phyloP scores from a whole-genome alignment of 192 early-diverging fungal species.

The Chytriomyces confervae region DNA sequence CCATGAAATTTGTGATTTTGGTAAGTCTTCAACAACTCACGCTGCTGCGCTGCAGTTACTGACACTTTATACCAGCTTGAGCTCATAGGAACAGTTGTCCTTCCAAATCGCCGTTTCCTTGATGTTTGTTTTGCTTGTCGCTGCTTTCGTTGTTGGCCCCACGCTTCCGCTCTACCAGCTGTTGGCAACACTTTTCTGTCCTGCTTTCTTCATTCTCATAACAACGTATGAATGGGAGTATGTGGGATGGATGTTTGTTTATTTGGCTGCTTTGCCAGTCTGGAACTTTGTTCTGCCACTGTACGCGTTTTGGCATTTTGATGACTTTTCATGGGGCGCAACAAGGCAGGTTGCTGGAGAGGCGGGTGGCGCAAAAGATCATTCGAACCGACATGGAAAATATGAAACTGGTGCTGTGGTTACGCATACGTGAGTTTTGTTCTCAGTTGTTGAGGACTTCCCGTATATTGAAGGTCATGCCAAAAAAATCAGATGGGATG shows the following conservation, averaged over 20 bases:
- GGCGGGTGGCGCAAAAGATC: constrained; percentile 61
- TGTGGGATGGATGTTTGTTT: constrained; percentile 86
- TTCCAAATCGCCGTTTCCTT: constrained; percentile 87
- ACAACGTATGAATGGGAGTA: constrained; percentile 88
- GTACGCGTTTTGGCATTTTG: constrained; percentile 69
- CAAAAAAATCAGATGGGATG: too few relatives aligned
- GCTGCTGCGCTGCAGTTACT: constrained; percentile 53
- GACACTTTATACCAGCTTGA: constrained; percentile 56
- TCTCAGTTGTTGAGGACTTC: too few relatives aligned
- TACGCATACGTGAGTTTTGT: constrained; percentile 31
- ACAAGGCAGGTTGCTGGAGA: constrained; percentile 60
- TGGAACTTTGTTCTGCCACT: constrained; percentile 90
- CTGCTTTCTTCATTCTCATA: constrained; percentile 87
- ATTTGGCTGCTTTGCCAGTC: constrained; percentile 77
- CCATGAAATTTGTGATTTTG: constrained; percentile 85
- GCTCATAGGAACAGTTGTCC: constrained; percentile 86
- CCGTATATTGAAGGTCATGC: too few relatives aligned
- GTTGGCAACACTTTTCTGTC: constrained; percentile 78
- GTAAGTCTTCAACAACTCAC: constrained; percentile 39
- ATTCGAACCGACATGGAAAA: constrained; percentile 57
- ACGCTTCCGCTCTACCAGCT: constrained; percentile 79
- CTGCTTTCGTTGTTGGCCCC: constrained; percentile 52
- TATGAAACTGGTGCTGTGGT: constrained; percentile 44
- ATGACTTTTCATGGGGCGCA: constrained; percentile 63
- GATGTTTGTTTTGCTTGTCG: constrained; percentile 47